phyloP scores from a whole-genome alignment of 108 stramenopile genomes.

The Asterionellopsis glacialis region DNA sequence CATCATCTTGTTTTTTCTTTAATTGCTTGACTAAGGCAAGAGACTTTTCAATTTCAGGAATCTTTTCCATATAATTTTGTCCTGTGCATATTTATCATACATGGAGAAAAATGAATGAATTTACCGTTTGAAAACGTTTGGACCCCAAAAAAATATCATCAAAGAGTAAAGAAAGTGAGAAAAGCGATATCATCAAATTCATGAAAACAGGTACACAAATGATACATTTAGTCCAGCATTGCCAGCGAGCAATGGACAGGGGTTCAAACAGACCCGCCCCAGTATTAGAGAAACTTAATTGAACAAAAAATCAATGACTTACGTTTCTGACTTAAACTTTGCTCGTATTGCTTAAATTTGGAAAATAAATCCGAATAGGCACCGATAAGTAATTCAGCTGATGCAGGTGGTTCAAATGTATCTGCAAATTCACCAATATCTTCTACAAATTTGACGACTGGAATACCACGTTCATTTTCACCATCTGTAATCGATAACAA shows the following conservation, averaged over 20 bases:
- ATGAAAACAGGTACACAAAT: too few species aligned
- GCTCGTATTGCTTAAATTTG: slow-evolving; percentile 84
- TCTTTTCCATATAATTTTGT: slow-evolving; percentile 46
- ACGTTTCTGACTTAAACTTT: slow-evolving; percentile 62
- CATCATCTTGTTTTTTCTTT: slow-evolving; percentile 53
- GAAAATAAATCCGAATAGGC: slow-evolving; percentile 79
- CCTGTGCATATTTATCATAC: slow-evolving; percentile 15
- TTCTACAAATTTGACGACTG: slow-evolving; percentile 78
- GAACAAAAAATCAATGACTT: too few species aligned
- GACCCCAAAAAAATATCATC: too few species aligned
- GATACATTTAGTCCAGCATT: too few species aligned
- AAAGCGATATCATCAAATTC: not conserved
- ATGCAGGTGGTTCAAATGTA: slow-evolving; percentile 72
- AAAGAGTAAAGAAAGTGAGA: too few species aligned
- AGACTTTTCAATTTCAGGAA: slow-evolving; percentile 88
- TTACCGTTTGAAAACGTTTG: too few species aligned
- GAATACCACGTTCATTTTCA: slow-evolving; percentile 71
- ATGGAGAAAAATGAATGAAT: not conserved
- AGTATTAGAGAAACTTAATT: too few species aligned
- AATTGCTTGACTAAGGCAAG: slow-evolving; percentile 67
- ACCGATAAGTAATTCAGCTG: slow-evolving; percentile 83
- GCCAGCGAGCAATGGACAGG: too few species aligned
- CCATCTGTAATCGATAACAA: slow-evolving; percentile 79
- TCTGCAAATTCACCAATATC: slow-evolving; percentile 78
- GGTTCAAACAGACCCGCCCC: too few species aligned